These are phyloP conservation scores for Grifola frondosa DNA, from an alignment of 1,284 basidiomycete species.

Conservation along the genomic window DNA sequence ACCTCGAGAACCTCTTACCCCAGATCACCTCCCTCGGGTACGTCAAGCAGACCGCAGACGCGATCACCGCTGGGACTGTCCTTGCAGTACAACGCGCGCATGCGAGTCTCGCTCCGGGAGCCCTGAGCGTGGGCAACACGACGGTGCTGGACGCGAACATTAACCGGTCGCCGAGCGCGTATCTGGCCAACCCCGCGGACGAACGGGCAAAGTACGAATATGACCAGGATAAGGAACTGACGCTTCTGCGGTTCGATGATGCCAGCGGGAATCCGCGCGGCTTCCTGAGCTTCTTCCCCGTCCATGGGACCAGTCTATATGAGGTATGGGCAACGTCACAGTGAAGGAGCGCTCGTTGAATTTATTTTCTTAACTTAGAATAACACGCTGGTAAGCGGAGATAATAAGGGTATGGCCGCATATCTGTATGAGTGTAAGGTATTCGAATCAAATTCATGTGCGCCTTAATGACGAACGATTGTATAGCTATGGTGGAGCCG, in stretches of 20 bases:
- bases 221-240: conserved; percentile 73
- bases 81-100: conserved; percentile 71
- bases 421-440: conserved; percentile 67
- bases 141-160: conserved; percentile 68
- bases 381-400: conserved; percentile 72
- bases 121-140: conserved; percentile 65
- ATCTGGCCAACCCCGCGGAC: conserved; percentile 66
- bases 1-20: conserved; percentile 74
- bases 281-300: conserved; percentile 75
- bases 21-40: conserved; percentile 77
- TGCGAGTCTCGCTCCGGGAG: conserved; percentile 56
- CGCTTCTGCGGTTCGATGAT: conserved; percentile 65
- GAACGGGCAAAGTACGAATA: conserved; percentile 66
- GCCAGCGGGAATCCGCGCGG: conserved; percentile 55
- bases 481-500: conserved; percentile 60
- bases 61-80: conserved; percentile 70
- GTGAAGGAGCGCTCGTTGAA: not conserved
- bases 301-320: conserved; percentile 80
- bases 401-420: conserved; percentile 85
- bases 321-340: conserved; percentile 41
- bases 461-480: not conserved
- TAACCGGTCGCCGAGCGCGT: conserved; percentile 74
- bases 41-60: conserved; percentile 65
- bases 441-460: not conserved
- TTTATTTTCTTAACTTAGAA: conserved; percentile 44